These are phyloP conservation scores for Angophora floribunda DNA, from an alignment of 345 rosid genomes.

Conservation along the genomic window DNA sequence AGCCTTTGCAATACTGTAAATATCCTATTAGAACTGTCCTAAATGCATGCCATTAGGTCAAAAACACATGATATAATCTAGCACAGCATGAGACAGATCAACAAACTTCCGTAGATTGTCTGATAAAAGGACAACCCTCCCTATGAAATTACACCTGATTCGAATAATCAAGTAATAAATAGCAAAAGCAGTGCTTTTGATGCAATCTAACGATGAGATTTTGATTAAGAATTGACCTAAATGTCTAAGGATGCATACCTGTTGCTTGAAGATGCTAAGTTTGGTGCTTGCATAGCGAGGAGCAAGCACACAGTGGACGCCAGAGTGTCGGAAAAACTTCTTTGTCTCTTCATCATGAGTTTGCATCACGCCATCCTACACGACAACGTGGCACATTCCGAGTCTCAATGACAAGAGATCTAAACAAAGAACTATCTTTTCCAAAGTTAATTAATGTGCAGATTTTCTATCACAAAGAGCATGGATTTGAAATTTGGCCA, in stretches of 20 bases:
- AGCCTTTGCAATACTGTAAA: not conserved
- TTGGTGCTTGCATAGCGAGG: conserved; percentile 70
- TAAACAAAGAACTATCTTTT: not conserved
- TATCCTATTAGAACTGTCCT: not conserved
- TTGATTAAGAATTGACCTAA: not conserved
- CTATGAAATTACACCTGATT: not conserved
- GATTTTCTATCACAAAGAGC: not conserved
- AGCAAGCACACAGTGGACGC: conserved; percentile 55
- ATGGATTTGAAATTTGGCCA: not conserved
- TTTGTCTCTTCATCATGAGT: conserved; percentile 72
- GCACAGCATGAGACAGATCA: not conserved
- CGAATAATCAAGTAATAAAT: not conserved
- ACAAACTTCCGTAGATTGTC: not conserved
- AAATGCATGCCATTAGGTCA: not conserved
- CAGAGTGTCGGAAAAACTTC: conserved; percentile 46
- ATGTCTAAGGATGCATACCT: conserved; percentile 16
- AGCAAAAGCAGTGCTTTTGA: not conserved
- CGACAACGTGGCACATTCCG: not conserved
- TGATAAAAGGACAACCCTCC: not conserved
- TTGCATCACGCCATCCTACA: conserved; percentile 71
- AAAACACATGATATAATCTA: not conserved
- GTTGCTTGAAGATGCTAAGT: conserved; percentile 65
- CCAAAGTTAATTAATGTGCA: not conserved
- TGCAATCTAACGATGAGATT: not conserved
- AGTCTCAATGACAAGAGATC: not conserved